These are phyloP conservation scores for Vinca minor DNA, from an alignment of 257 asterid species.

Conservation along the genomic window DNA sequence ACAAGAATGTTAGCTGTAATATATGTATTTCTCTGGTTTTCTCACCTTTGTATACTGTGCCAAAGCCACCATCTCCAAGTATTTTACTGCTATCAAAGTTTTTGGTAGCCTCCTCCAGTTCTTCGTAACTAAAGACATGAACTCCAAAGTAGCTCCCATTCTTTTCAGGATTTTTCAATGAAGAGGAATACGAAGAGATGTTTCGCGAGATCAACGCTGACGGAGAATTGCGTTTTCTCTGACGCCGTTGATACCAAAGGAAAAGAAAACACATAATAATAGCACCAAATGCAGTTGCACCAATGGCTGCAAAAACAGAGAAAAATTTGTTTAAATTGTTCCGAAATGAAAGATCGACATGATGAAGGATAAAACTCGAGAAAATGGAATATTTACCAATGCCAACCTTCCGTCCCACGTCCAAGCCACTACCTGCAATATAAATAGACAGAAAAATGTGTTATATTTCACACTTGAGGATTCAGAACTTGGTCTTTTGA, in stretches of 20 bases:
- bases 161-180: slow-evolving; percentile 30
- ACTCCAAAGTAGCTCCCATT: slow-evolving; percentile 42
- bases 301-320: slow-evolving; percentile 27
- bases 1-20: not conserved
- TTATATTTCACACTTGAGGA: not conserved
- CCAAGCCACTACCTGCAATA: slow-evolving; percentile 22
- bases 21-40: not conserved
- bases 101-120: slow-evolving; percentile 74
- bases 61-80: slow-evolving; percentile 89
- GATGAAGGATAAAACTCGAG: not conserved
- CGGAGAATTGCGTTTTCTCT: slow-evolving; percentile 9
- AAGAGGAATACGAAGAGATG: slow-evolving; percentile 43
- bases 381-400: slow-evolving; percentile 30
- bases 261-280: slow-evolving; percentile 21
- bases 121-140: slow-evolving; percentile 48
- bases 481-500: no score
- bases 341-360: not conserved
- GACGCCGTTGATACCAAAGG: slow-evolving; percentile 23
- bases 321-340: not conserved
- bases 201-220: slow-evolving; percentile 26
- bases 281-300: slow-evolving; percentile 32
- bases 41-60: slow-evolving; percentile 58
- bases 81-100: slow-evolving; percentile 45
- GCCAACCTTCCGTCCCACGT: slow-evolving; percentile 30
- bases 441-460: not conserved